Evolutionary conservation across 1,139 yeast genomes (phyloP).

Genomic region (Geotrichum siamense): DNA sequence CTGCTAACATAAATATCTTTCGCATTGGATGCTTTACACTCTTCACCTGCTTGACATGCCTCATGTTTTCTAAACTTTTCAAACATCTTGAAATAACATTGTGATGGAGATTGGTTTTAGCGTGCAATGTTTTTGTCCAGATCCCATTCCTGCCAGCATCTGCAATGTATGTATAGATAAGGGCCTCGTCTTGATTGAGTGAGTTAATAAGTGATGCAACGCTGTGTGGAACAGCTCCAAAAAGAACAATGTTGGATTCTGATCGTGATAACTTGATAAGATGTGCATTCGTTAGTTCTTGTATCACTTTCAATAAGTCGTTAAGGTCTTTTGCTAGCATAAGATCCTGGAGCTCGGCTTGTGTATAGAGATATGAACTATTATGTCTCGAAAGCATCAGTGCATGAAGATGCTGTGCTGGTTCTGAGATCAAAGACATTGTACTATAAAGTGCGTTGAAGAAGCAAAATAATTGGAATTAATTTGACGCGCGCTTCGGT

Average conservation of each 20-base stretch:
- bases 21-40: slow-evolving; percentile 94
- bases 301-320: slow-evolving; percentile 1
- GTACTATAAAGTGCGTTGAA: not conserved
- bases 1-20: slow-evolving; percentile 90
- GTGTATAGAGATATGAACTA: slow-evolving; percentile 1
- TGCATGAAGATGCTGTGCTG: slow-evolving; percentile 2
- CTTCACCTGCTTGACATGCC: slow-evolving; percentile 83
- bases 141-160: slow-evolving; percentile 89
- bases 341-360: slow-evolving; percentile 6
- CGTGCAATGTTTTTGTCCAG: slow-evolving; percentile 91
- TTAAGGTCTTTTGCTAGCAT: not conserved
- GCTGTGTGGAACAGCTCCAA: slow-evolving; percentile 14
- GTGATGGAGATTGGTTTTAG: slow-evolving; percentile 86
- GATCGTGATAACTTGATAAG: slow-evolving; percentile 2
- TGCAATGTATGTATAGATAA: slow-evolving; percentile 85
- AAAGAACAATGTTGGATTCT: not conserved
- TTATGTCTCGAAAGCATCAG: not conserved
- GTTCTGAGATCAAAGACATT: slow-evolving; percentile 7
- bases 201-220: slow-evolving; percentile 40
- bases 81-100: slow-evolving; percentile 83
- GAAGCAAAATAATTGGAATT: no score
- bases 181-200: slow-evolving; percentile 83
- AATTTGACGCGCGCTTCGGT: no score
- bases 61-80: slow-evolving; percentile 72
- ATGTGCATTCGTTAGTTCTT: slow-evolving; percentile 7